Percentiles rank a stretch among this genome's conserved stretches.
phyloP scores from a whole-genome alignment of 1,284 basidiomycete genomes.

The Tilletia caries region DNA sequence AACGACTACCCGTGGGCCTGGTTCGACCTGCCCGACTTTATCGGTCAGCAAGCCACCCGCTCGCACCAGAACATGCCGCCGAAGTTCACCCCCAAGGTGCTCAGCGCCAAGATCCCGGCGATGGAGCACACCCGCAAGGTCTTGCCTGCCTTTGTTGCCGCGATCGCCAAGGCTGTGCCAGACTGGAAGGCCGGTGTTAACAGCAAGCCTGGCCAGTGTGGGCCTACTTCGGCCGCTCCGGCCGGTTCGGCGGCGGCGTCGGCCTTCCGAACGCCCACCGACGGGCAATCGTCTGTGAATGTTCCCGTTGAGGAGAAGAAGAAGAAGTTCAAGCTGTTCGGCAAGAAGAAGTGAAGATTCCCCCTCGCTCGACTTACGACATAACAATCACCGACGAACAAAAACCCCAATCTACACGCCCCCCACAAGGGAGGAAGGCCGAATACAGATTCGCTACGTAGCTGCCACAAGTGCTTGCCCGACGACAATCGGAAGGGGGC shows the following conservation, averaged over 20 bases:
- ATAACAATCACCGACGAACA: no score
- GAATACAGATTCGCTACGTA: no score
- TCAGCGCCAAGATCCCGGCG: background rate
- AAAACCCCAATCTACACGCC: no score
- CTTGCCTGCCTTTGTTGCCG: slow-evolving; percentile 1
- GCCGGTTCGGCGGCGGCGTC: background rate
- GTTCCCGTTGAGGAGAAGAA: slow-evolving; percentile 9
- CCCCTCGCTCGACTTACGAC: no score
- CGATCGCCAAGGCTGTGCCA: background rate
- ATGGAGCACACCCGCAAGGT: slow-evolving; percentile 13
- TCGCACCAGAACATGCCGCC: background rate
- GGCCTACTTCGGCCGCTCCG: background rate
- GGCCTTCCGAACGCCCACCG: background rate
- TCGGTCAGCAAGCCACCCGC: slow-evolving; percentile 30
- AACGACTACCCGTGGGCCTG: slow-evolving; percentile 43
- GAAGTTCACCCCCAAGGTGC: background rate
- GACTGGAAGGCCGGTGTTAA: slow-evolving; percentile 4
- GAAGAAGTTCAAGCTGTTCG: slow-evolving; percentile 13
- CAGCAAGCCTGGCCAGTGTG: background rate
- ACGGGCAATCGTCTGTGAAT: background rate
- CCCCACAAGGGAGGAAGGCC: no score
- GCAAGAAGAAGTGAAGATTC: slow-evolving; percentile 8
- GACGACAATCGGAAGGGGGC: no score
- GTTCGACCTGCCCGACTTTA: slow-evolving; percentile 41
- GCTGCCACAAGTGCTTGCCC: no score